phyloP scores from a whole-genome alignment of 2,329 filamentous ascomycete genomes.

The Penicillium psychrosexuale region DNA sequence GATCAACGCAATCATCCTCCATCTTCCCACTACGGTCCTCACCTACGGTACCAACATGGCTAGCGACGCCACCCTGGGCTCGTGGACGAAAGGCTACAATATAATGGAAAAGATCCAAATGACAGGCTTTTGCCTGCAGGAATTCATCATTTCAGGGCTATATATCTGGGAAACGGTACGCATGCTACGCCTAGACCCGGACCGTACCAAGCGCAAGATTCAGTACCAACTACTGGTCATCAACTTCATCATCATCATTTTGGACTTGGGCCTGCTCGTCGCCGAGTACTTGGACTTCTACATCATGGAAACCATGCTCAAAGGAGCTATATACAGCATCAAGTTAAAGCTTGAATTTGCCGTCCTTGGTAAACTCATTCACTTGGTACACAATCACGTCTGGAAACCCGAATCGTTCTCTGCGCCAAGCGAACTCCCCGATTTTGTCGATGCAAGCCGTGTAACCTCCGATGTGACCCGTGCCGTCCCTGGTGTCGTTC shows the following conservation, averaged over 20 bases:
- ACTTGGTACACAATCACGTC: slow-evolving; percentile 39
- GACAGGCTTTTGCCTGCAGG: slow-evolving; percentile 56
- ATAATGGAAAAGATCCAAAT: slow-evolving; percentile 57
- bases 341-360: slow-evolving; percentile 52
- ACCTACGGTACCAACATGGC: slow-evolving; percentile 45
- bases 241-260: slow-evolving; percentile 48
- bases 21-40: slow-evolving; percentile 47
- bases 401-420: slow-evolving; percentile 39
- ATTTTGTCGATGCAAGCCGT: slow-evolving; percentile 46
- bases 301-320: slow-evolving; percentile 48
- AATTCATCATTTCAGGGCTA: slow-evolving; percentile 52
- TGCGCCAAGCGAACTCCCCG: slow-evolving; percentile 34
- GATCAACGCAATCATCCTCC: slow-evolving; percentile 43
- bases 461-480: slow-evolving; percentile 44
- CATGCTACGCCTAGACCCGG: slow-evolving; percentile 49
- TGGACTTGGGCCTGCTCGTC: slow-evolving; percentile 46
- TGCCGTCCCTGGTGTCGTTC: slow-evolving; percentile 25
- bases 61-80: slow-evolving; percentile 1
- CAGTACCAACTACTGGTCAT: slow-evolving; percentile 51
- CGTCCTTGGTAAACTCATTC: slow-evolving; percentile 46
- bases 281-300: slow-evolving; percentile 46
- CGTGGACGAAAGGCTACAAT: slow-evolving; percentile 40
- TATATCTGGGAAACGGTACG: slow-evolving; percentile 55
- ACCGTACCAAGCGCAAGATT: slow-evolving; percentile 43
- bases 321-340: slow-evolving; percentile 49